These are phyloP conservation scores for Dalbergia cochinchinensis DNA, from an alignment of 306 rosid genomes.

Conservation along the genomic window DNA sequence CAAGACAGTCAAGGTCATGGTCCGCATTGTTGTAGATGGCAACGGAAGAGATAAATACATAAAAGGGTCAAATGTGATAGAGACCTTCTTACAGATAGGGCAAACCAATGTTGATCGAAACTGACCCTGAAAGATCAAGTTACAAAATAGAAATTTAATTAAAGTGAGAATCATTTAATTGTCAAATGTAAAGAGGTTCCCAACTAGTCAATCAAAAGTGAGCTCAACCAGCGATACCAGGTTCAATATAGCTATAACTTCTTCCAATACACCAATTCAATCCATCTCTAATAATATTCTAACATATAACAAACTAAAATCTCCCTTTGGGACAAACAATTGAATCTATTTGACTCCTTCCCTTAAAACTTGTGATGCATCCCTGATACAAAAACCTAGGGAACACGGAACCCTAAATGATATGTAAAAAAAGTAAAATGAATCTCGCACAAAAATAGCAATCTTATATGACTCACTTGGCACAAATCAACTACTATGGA, in stretches of 20 bases:
- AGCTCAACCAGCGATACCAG: slow-evolving; percentile 33
- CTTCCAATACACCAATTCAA: slow-evolving; percentile 8
- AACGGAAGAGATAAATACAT: slow-evolving; percentile 88
- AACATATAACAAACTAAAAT: slow-evolving; percentile 21
- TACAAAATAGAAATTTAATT: slow-evolving; percentile 35
- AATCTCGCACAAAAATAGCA: background rate
- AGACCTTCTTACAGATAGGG: slow-evolving; percentile 77
- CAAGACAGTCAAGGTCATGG: slow-evolving; percentile 75
- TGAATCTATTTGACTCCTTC: slow-evolving; percentile 24
- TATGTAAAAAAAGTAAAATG: background rate
- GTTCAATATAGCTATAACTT: slow-evolving; percentile 29
- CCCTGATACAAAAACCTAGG: background rate
- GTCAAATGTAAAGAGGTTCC: slow-evolving; percentile 7
- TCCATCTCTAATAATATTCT: slow-evolving; percentile 31
- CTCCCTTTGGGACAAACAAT: background rate
- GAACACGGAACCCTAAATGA: background rate
- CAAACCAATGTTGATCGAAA: slow-evolving; percentile 84
- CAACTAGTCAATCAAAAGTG: slow-evolving; percentile 31
- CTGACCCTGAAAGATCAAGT: slow-evolving; percentile 71
- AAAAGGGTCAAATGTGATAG: slow-evolving; percentile 92
- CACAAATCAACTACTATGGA: slow-evolving; percentile 79
- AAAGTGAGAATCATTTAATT: background rate
- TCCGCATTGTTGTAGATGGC: slow-evolving; percentile 75
- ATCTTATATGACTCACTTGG: slow-evolving; percentile 61
- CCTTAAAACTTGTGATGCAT: slow-evolving; percentile 18